Base-by-base conservation (phyloP, 768 basidiomycete species). In the Xerocomus spinulosus region DNA sequence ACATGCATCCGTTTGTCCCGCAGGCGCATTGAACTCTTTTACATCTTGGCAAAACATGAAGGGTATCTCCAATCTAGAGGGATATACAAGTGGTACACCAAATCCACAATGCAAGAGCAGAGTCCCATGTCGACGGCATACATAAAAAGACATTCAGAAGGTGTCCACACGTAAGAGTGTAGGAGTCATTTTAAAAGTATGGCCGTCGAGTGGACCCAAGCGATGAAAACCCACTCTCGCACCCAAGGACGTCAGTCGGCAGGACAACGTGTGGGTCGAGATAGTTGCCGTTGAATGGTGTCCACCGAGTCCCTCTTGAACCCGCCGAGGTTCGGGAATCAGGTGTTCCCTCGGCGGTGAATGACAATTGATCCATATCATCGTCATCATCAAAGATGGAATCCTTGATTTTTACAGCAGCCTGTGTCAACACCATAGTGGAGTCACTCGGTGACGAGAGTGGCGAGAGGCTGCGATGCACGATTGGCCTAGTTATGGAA, bases 281-380 rank as follows among this genome's bases (percentile, higher is more conserved):
- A 47, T 61, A 62, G 59, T 68, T 45, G 57, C 58, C 43, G 15
- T 33, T 29, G 34, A 75, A 73, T 13, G 70, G 44, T 9, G 65
- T 40, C 67, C 65, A 67, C 5, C 42, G 52, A 25, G 49, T 18
- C n/a, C 35, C 32, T 3, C 49, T 51, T 3, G 61, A 40, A 0
- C 51, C 52, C 23, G 52, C 37, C n/a, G 63, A 42, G 20, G 40
- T 54, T 23, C 43, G 52, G 1, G 61, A 43, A 17, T 50, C 50
- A 3, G 53, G 40, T 40, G 53, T 34, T 8, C 50, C 45, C 15
- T 61, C 59, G 4, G 54, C 67, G 32, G 70, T 68, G 59, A 78
- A 81, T 34, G 66, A 70, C 60, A 81, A 81, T 21, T 74, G 78
- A 46, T 80, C 78, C 28, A 77, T 55, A 34, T 81, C 79, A 15